Conservation (phyloP, 2,329 filamentous ascomycete species). For the Microdochium bolleyi region DNA sequence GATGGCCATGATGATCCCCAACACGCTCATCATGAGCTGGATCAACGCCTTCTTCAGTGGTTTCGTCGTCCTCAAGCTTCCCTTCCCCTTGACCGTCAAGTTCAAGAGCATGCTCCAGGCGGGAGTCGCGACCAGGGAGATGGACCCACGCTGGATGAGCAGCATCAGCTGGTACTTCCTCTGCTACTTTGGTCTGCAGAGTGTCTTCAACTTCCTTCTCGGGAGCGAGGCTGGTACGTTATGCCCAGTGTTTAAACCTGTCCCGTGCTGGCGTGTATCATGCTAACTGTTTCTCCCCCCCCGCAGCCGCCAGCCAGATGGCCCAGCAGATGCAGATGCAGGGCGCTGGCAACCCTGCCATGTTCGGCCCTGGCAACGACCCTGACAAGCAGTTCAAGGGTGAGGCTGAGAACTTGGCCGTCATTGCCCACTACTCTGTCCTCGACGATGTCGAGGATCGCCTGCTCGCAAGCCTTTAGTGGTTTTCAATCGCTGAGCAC, state of each 20-base stretch:
- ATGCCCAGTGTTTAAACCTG: background rate
- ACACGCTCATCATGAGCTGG: slow-evolving; percentile 99
- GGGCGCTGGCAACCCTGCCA: slow-evolving; percentile 61
- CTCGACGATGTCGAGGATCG: slow-evolving; percentile 82
- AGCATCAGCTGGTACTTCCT: slow-evolving; percentile 99
- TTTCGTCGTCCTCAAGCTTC: slow-evolving; percentile 97
- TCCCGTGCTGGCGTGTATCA: background rate
- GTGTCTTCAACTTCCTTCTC: slow-evolving; percentile 93
- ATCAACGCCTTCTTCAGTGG: slow-evolving; percentile 99
- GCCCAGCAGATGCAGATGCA: slow-evolving; percentile 76
- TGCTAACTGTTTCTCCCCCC: background rate
- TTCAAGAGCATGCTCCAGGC: slow-evolving; percentile 99
- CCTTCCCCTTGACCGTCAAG: slow-evolving; percentile 94
- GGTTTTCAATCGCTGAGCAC: background rate
- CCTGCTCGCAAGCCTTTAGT: slow-evolving; percentile 48
- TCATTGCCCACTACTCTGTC: slow-evolving; percentile 89
- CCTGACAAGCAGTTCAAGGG: slow-evolving; percentile 90
- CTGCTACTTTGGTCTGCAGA: slow-evolving; percentile 92
- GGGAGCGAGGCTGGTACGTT: slow-evolving; percentile 87
- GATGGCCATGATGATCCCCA: slow-evolving; percentile 99
- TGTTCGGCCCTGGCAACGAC: slow-evolving; percentile 89
- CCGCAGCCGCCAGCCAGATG: slow-evolving; percentile 79
- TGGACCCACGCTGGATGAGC: slow-evolving; percentile 97
- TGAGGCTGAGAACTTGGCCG: slow-evolving; percentile 92
- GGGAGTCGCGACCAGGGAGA: slow-evolving; percentile 87